Percentiles rank a stretch among this genome's conserved stretches.
These are phyloP conservation scores for Agaricus bisporus DNA, from an alignment of 768 basidiomycete species.

Conservation along the genomic window DNA sequence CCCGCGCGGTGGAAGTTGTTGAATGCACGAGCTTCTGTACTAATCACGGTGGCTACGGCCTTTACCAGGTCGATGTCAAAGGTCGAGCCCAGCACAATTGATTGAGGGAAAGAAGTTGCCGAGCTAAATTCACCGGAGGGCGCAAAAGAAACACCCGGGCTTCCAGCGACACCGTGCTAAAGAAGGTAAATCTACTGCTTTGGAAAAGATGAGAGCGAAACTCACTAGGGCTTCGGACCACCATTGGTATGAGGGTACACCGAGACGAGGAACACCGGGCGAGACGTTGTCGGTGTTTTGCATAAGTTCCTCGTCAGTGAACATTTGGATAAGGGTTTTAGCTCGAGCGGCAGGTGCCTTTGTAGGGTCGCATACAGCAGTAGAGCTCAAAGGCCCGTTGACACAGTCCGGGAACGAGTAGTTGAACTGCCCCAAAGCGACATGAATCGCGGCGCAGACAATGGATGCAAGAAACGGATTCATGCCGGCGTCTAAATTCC, in stretches of 20 bases:
- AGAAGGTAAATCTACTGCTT: background rate
- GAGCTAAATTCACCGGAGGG: slow-evolving; percentile 44
- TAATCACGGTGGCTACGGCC: slow-evolving; percentile 41
- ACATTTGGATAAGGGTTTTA: slow-evolving; percentile 39
- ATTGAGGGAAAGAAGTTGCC: slow-evolving; percentile 55
- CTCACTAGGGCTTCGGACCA: slow-evolving; percentile 55
- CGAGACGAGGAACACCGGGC: slow-evolving; percentile 47
- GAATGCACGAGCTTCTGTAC: slow-evolving; percentile 54
- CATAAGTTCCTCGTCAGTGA: slow-evolving; percentile 46
- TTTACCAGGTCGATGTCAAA: slow-evolving; percentile 51
- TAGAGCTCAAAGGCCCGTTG: slow-evolving; percentile 37
- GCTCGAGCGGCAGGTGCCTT: slow-evolving; percentile 41
- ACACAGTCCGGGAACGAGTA: slow-evolving; percentile 45
- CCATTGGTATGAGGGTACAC: slow-evolving; percentile 54
- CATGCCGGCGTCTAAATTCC: background rate
- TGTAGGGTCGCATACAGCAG: slow-evolving; percentile 41
- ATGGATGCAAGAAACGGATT: background rate
- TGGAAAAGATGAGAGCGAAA: background rate
- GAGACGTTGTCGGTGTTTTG: slow-evolving; percentile 43
- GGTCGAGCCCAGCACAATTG: slow-evolving; percentile 47
- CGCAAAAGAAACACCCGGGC: slow-evolving; percentile 48
- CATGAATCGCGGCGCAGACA: background rate
- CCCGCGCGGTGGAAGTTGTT: slow-evolving; percentile 49
- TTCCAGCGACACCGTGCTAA: slow-evolving; percentile 49
- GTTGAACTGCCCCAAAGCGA: slow-evolving; percentile 11